A percentile compares a stretch with the other conserved stretches of the same genome.
Conservation (phyloP, 805 yeast genomes). For the Candida corydali region DNA sequence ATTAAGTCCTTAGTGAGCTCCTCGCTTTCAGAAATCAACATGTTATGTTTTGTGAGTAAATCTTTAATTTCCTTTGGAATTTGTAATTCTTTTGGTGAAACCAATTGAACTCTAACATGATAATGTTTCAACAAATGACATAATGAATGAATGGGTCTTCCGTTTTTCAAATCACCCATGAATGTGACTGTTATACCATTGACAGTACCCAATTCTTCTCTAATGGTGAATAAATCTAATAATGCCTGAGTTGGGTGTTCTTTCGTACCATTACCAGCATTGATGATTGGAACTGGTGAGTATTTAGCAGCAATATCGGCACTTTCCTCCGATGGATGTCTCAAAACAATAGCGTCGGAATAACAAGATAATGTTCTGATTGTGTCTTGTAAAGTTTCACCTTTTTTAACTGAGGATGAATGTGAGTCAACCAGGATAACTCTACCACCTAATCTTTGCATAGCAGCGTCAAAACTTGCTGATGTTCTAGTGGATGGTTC, state of each 20-base stretch:
- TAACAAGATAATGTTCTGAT: conserved; percentile 92
- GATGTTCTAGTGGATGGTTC: conserved; percentile 98
- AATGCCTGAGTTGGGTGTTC: conserved; percentile 99
- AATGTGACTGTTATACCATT: conserved; percentile 97
- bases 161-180: conserved; percentile 98
- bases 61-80: conserved; percentile 73
- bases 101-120: conserved; percentile 88
- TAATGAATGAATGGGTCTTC: conserved; percentile 97
- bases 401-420: conserved; percentile 94
- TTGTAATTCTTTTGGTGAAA: conserved; percentile 82
- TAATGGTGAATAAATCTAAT: conserved; percentile 93
- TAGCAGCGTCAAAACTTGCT: conserved; percentile 96
- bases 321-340: conserved; percentile 92
- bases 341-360: conserved; percentile 93
- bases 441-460: conserved; percentile 99
- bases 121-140: conserved; percentile 86
- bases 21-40: conserved; percentile 71
- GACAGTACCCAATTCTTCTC: conserved; percentile 98
- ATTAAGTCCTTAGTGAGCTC: conserved; percentile 80
- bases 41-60: conserved; percentile 60
- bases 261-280: conserved; percentile 96
- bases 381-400: conserved; percentile 97
- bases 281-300: conserved; percentile 94
- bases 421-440: conserved; percentile 82
- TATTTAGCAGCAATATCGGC: conserved; percentile 93